phyloP scores from a whole-genome alignment of 352 stramenopile species.

The Phytophthora ohioensis region DNA sequence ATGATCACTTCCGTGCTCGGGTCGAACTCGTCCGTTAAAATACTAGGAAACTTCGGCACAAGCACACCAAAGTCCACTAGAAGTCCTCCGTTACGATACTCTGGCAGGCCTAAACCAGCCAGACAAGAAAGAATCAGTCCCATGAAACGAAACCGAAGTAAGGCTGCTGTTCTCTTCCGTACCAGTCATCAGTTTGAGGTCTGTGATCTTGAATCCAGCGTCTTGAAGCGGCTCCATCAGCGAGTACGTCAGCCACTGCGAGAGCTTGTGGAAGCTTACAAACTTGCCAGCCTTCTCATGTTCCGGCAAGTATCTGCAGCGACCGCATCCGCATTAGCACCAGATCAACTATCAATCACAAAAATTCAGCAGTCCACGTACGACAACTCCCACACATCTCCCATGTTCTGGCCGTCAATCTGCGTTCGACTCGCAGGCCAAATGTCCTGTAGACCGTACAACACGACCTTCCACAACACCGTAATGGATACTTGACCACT shows the following conservation, averaged over 20 bases:
- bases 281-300: slow-evolving; percentile 63
- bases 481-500: slow-evolving; percentile 72
- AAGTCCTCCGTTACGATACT: slow-evolving; percentile 88
- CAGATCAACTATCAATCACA: neutral
- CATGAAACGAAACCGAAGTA: no score
- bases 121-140: no score
- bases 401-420: slow-evolving; percentile 82
- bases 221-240: slow-evolving; percentile 88
- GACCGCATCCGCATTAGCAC: neutral
- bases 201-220: slow-evolving; percentile 81
- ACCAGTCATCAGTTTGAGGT: slow-evolving; percentile 76
- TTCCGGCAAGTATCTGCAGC: slow-evolving; percentile 54
- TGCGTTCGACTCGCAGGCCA: slow-evolving; percentile 82
- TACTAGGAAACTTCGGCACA: slow-evolving; percentile 65
- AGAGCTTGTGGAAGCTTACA: slow-evolving; percentile 91
- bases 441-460: slow-evolving; percentile 87
- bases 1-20: slow-evolving; percentile 83
- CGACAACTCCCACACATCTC: slow-evolving; percentile 86
- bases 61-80: slow-evolving; percentile 86
- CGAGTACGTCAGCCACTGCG: slow-evolving; percentile 91
- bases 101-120: slow-evolving; percentile 56
- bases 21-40: slow-evolving; percentile 66
- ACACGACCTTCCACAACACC: slow-evolving; percentile 80
- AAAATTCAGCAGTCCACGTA: slow-evolving; percentile 28
- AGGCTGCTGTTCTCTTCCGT: neutral